Percentiles rank a stretch among this genome's conserved stretches.
phyloP scores from a whole-genome alignment of 331 rosid species.

The Pyrus hybrid region DNA sequence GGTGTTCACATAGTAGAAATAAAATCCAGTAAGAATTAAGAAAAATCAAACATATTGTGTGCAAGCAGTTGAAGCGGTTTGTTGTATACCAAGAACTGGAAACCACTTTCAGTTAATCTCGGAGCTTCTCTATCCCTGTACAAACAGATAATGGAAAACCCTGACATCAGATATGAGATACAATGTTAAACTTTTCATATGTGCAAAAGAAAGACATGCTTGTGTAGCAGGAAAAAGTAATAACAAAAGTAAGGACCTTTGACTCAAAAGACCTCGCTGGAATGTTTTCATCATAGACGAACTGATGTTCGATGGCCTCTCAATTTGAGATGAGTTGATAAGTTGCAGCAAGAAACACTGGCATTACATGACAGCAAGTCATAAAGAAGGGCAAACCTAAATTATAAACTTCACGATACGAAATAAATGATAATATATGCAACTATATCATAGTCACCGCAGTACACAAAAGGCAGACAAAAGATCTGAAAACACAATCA shows the following conservation, averaged over 20 bases:
- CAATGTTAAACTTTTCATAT: neutral
- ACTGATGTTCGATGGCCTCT: slow-evolving; percentile 68
- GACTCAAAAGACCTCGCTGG: slow-evolving; percentile 81
- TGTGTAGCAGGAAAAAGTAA: neutral
- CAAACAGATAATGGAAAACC: slow-evolving; percentile 8
- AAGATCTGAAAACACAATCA: slow-evolving; percentile 8
- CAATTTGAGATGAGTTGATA: slow-evolving; percentile 70
- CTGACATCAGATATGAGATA: slow-evolving; percentile 13
- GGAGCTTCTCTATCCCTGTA: slow-evolving; percentile 86
- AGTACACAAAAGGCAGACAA: slow-evolving; percentile 4
- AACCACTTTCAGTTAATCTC: slow-evolving; percentile 85
- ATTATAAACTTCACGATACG: slow-evolving; percentile 16
- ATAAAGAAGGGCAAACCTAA: slow-evolving; percentile 20
- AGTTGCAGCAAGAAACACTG: slow-evolving; percentile 95
- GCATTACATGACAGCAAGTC: slow-evolving; percentile 40
- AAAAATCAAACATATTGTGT: neutral
- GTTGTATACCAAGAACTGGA: slow-evolving; percentile 88
- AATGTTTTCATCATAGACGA: slow-evolving; percentile 84
- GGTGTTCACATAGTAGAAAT: slow-evolving; percentile 25
- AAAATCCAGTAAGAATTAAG: slow-evolving; percentile 9
- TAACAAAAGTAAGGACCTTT: slow-evolving; percentile 42
- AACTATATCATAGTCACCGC: neutral
- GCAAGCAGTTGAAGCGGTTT: slow-evolving; percentile 18
- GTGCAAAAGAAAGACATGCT: neutral
- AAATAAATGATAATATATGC: neutral